These are phyloP conservation scores for Nymphaea thermarum DNA, from an alignment of 164 flowering plant species.

Conservation along the genomic window DNA sequence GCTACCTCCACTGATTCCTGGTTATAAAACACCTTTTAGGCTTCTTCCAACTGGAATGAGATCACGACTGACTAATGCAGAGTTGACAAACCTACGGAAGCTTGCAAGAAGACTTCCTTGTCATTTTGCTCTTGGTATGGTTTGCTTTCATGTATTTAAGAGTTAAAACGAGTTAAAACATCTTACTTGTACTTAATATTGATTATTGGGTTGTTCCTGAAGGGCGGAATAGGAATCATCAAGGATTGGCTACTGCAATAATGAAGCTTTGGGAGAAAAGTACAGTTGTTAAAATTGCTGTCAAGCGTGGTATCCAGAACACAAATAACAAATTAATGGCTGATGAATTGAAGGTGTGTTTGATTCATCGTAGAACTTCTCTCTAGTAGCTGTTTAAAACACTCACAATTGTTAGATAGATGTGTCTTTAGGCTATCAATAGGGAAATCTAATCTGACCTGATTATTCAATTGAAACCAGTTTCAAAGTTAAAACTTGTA, in stretches of 20 bases:
- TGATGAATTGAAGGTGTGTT: constrained; percentile 73
- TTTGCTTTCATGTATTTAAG: constrained; percentile 1
- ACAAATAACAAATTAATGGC: constrained; percentile 96
- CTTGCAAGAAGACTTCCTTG: constrained; percentile 82
- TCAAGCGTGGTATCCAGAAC: constrained; percentile 93
- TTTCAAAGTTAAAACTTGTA: no score
- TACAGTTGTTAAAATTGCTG: constrained; percentile 83
- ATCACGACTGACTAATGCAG: constrained; percentile 69
- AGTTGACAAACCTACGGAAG: constrained; percentile 78
- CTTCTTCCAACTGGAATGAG: constrained; percentile 92
- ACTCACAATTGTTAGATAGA: no score
- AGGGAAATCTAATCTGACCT: no score
- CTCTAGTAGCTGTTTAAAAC: no score
- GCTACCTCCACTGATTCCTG: constrained; percentile 77
- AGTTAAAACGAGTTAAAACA: neutral
- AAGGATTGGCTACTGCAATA: constrained; percentile 86
- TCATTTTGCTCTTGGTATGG: constrained; percentile 96
- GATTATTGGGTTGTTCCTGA: constrained; percentile 2
- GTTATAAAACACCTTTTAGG: constrained; percentile 85
- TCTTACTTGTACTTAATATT: neutral
- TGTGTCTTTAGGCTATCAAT: no score
- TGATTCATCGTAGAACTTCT: neutral
- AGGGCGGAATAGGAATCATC: constrained; percentile 97
- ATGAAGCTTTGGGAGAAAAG: constrained; percentile 94
- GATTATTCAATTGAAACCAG: no score